Evolutionary conservation across 768 basidiomycete genomes (phyloP).

Genomic region (Coprinellus aureogranulatus): DNA sequence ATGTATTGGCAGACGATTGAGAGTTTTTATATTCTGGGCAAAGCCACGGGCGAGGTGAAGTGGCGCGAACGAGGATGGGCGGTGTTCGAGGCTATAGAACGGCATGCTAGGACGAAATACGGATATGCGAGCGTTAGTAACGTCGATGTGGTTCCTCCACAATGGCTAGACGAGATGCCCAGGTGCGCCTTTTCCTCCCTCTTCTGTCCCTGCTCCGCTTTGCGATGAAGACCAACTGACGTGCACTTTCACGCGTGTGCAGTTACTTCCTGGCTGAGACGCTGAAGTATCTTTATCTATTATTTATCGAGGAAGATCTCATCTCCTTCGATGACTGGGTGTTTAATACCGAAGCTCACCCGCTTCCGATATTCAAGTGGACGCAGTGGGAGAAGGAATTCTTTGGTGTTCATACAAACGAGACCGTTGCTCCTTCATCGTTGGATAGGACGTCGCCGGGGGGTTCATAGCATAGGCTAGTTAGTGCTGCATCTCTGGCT

Average conservation of each 20-base stretch:
- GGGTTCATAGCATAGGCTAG: too few relatives aligned
- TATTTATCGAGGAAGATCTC: slow-evolving; percentile 56
- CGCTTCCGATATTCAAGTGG: slow-evolving; percentile 67
- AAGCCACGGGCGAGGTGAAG: slow-evolving; percentile 56
- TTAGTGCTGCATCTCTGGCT: too few relatives aligned
- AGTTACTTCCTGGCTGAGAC: slow-evolving; percentile 27
- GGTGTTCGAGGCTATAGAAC: slow-evolving; percentile 64
- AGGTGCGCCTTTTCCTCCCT: slow-evolving; percentile 47
- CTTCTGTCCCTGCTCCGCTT: neutral
- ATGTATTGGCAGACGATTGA: slow-evolving; percentile 83
- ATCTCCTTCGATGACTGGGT: slow-evolving; percentile 56
- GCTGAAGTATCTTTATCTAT: slow-evolving; percentile 65
- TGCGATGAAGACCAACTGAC: neutral
- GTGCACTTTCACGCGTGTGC: neutral
- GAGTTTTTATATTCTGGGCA: slow-evolving; percentile 68
- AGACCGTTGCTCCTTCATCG: neutral
- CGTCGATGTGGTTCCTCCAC: slow-evolving; percentile 38
- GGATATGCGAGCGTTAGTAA: slow-evolving; percentile 58
- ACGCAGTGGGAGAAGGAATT: slow-evolving; percentile 44
- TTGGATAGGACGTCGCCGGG: too few relatives aligned
- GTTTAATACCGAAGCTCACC: slow-evolving; percentile 72
- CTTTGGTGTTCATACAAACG: slow-evolving; percentile 31
- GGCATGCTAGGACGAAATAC: slow-evolving; percentile 47
- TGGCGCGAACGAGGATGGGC: slow-evolving; percentile 75
- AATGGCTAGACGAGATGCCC: slow-evolving; percentile 61